Evolutionary conservation across 139 green algal species (phyloP), one percentile per base, ranked within the genome.

Genomic region (Marvania coccoides): DNA sequence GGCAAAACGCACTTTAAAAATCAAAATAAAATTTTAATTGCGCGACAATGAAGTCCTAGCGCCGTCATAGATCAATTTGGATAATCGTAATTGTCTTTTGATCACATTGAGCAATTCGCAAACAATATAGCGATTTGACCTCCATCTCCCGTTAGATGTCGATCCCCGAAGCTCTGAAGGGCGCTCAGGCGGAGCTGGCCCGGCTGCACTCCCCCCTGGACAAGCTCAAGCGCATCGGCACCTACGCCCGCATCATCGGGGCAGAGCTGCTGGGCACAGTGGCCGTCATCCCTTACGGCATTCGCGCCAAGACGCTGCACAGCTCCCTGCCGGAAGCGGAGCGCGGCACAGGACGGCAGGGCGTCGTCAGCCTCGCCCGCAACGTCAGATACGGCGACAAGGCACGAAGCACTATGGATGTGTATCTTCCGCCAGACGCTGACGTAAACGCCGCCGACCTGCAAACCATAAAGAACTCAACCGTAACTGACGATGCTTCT

Each of bases 371-470:
- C 37, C 68, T 78, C 42, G 31, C 61, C 12, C 51, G 51, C n/a
- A 53, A 73, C 28, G 45, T 79, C n/a, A 75, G 65, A 23, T 93
- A 92, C 36, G 80, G 83, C 15, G 28, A 56, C 23, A 40, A 58
- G 2, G 13, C 59, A 0, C 77, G 87, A 6, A 82, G 82, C 6
- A 30, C 71, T 4, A 54, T 93, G 48, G 87, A 93, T 70, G 69
- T 92, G 0, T 93, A 93, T 55, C 30, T 87, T 4, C 84, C 84
- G 2, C 26, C 51, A 9, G 23, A 48, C 12, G 5, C 66, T 4
- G 5, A 15, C n/a, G 42, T 23, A 46, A 30, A 59, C 35, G 24
- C 61, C 5, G 26, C 47, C 34, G 53, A 67, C 19, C 47, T 56
- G 6, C 29, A 75, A 34, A 13, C 46, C 62, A 30, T 13, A 7